Conservation (phyloP, 371 early-diverging fungal species). For the Amoeboaphelidium protococcarum region DNA sequence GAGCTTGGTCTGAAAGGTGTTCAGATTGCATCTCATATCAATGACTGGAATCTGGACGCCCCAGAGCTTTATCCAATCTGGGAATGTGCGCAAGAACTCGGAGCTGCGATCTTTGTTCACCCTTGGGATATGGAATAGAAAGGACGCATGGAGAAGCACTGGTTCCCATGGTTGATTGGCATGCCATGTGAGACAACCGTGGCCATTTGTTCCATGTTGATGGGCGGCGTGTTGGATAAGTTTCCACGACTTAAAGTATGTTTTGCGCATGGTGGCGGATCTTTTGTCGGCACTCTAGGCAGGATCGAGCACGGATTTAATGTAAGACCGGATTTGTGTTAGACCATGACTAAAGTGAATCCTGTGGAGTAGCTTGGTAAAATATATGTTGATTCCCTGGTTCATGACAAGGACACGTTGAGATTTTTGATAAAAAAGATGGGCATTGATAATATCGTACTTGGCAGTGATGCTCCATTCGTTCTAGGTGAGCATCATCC, state of each 20-base stretch:
- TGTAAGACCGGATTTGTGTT: constrained; percentile 33
- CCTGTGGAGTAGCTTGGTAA: constrained; percentile 24
- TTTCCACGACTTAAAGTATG: constrained; percentile 27
- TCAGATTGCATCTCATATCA: constrained; percentile 40
- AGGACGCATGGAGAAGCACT: constrained; percentile 32
- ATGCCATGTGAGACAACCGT: constrained; percentile 46
- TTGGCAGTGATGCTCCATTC: constrained; percentile 41
- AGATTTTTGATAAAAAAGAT: constrained; percentile 29
- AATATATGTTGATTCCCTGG: constrained; percentile 34
- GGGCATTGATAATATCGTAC: constrained; percentile 27
- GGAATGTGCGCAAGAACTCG: constrained; percentile 29
- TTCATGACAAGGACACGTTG: constrained; percentile 36
- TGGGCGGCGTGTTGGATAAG: constrained; percentile 37
- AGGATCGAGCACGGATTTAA: constrained; percentile 36
- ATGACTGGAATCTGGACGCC: constrained; percentile 40
- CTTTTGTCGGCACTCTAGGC: constrained; percentile 32
- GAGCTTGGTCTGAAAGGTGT: constrained; percentile 35
- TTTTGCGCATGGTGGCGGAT: constrained; percentile 46
- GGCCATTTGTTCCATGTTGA: constrained; percentile 29
- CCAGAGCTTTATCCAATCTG: constrained; percentile 34
- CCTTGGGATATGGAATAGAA: constrained; percentile 38
- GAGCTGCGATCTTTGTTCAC: constrained; percentile 32
- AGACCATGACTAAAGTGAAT: constrained; percentile 18
- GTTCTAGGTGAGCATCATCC: constrained; percentile 36
- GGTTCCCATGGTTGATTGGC: constrained; percentile 45